A percentile compares a stretch with the other conserved stretches of the same genome.
These are phyloP conservation scores for Heliamphora pulchella DNA, from an alignment of 179 eudicot genomes.

Conservation along the genomic window DNA sequence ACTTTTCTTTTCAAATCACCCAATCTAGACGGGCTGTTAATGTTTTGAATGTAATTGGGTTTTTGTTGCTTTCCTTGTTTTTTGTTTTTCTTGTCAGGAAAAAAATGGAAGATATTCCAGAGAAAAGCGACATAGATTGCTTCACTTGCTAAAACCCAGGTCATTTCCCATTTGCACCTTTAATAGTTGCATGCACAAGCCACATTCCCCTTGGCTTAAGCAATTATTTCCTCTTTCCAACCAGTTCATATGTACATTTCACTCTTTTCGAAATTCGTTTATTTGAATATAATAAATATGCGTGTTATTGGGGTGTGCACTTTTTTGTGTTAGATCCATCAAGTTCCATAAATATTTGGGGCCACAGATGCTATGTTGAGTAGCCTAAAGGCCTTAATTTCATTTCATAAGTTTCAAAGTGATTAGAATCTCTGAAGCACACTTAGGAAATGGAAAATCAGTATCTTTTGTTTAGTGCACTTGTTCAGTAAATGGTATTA, in stretches of 20 bases:
- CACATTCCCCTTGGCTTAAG: too few relatives aligned
- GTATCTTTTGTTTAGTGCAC: too few relatives aligned
- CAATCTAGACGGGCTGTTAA: too few relatives aligned
- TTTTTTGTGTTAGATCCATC: background rate
- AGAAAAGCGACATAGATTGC: slow-evolving; percentile 60
- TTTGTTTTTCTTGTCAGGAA: slow-evolving; percentile 39
- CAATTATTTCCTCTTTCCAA: background rate
- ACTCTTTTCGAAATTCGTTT: background rate
- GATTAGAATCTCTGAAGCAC: too few relatives aligned
- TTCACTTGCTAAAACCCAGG: slow-evolving; percentile 54
- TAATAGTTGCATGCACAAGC: background rate
- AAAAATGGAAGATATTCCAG: slow-evolving; percentile 73
- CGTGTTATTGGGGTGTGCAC: background rate
- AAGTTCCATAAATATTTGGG: too few relatives aligned
- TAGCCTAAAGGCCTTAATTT: too few relatives aligned
- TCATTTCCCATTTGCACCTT: slow-evolving; percentile 12
- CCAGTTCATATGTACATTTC: background rate
- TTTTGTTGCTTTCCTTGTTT: background rate
- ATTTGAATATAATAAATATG: background rate
- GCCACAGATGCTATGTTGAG: too few relatives aligned
- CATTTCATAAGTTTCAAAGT: too few relatives aligned
- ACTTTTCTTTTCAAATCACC: too few relatives aligned
- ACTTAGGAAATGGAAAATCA: too few relatives aligned
- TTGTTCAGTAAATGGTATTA: too few relatives aligned
- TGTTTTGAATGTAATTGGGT: too few relatives aligned